These are phyloP conservation scores for Lasiodiplodia citricola DNA, from an alignment of 2,329 filamentous ascomycete species.

Conservation along the genomic window DNA sequence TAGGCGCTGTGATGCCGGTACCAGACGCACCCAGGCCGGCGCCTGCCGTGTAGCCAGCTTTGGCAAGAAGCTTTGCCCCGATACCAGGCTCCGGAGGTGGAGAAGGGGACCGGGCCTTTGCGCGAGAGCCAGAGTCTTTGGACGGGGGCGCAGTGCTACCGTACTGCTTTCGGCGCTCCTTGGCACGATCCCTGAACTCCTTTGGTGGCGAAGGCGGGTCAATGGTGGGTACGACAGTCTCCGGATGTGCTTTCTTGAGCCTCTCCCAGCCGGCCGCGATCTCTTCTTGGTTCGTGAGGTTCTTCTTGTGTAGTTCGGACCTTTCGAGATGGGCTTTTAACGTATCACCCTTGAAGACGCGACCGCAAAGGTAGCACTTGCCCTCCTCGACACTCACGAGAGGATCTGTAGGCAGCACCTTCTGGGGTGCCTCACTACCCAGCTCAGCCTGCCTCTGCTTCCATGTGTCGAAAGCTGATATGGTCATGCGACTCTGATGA, in stretches of 20 bases:
- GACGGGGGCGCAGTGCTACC: slow-evolving; percentile 19
- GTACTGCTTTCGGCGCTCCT: slow-evolving; percentile 22
- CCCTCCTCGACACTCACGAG: slow-evolving; percentile 13
- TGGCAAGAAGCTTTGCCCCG: slow-evolving; percentile 70
- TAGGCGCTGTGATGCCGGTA: slow-evolving; percentile 66
- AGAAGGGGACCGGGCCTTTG: slow-evolving; percentile 40
- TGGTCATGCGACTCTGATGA: slow-evolving; percentile 5
- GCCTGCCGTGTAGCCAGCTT: slow-evolving; percentile 74
- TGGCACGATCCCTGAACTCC: slow-evolving; percentile 23
- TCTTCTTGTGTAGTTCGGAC: slow-evolving; percentile 23
- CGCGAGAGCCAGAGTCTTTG: slow-evolving; percentile 32
- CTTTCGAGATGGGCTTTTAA: slow-evolving; percentile 17
- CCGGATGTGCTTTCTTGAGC: slow-evolving; percentile 22
- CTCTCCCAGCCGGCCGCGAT: slow-evolving; percentile 21
- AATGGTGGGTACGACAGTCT: background rate
- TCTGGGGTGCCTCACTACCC: slow-evolving; percentile 2
- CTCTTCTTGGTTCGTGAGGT: slow-evolving; percentile 7
- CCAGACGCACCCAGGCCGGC: slow-evolving; percentile 68
- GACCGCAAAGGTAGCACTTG: slow-evolving; percentile 23
- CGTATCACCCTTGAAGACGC: slow-evolving; percentile 20
- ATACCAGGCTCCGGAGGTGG: slow-evolving; percentile 63
- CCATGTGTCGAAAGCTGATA: slow-evolving; percentile 14
- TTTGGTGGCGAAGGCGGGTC: background rate
- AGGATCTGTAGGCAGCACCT: slow-evolving; percentile 3
- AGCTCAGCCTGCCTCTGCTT: slow-evolving; percentile 13